Percentiles rank a stretch among this genome's conserved stretches.
These are phyloP conservation scores for Pichia sp. DNA, from an alignment of 1,139 yeast species.

Conservation along the genomic window DNA sequence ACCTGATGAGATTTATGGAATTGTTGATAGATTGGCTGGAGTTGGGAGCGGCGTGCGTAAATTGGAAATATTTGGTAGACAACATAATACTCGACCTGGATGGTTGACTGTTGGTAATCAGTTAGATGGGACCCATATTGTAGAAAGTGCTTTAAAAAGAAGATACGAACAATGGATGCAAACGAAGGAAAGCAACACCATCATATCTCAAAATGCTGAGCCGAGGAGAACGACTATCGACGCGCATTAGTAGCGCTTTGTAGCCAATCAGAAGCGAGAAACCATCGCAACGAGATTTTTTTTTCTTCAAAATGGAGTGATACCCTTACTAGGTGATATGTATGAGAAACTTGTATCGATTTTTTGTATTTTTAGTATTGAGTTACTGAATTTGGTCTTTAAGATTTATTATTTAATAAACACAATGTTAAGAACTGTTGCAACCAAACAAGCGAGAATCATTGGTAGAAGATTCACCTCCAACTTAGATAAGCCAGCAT, in stretches of 20 bases:
- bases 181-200: too few relatives aligned
- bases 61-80: conserved; percentile 82
- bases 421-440: conserved; percentile 6
- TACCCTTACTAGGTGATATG: too few relatives aligned
- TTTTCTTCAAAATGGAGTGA: too few relatives aligned
- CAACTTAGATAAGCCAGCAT: conserved; percentile 22
- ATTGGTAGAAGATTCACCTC: conserved; percentile 26
- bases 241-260: too few relatives aligned
- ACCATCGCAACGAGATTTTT: too few relatives aligned
- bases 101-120: conserved; percentile 90
- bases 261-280: too few relatives aligned
- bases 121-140: conserved; percentile 36
- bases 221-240: too few relatives aligned
- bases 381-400: not conserved
- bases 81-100: conserved; percentile 78
- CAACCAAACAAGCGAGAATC: conserved; percentile 17
- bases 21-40: conserved; percentile 66
- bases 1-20: conserved; percentile 84
- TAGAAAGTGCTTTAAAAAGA: not conserved
- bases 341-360: too few relatives aligned
- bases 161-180: conserved; percentile 1
- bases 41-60: conserved; percentile 57
- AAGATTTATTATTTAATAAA: not conserved
- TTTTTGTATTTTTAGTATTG: too few relatives aligned
- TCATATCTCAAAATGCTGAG: too few relatives aligned